A percentile compares a stretch with the other conserved stretches of the same genome.
These are phyloP conservation scores for Cucumis melo DNA, from an alignment of 306 rosid genomes.

Conservation along the genomic window DNA sequence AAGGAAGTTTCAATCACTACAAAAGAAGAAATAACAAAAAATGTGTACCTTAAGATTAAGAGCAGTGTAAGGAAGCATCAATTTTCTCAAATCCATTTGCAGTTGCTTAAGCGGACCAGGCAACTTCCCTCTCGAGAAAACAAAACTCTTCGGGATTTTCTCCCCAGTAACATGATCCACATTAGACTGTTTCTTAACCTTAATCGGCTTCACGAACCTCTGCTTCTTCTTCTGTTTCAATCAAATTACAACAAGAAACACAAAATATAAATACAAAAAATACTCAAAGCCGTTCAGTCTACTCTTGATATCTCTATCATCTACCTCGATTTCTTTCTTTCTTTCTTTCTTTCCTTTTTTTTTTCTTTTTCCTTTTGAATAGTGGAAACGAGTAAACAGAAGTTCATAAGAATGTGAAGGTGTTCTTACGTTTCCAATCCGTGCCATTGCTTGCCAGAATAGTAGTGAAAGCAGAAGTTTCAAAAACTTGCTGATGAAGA, in stretches of 20 bases:
- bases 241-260: neutral
- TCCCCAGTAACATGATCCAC: slow-evolving; percentile 88
- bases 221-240: slow-evolving; percentile 26
- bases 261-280: no score
- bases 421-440: slow-evolving; percentile 25
- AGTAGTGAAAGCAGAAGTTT: neutral
- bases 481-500: neutral
- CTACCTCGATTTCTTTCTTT: neutral
- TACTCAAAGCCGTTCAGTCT: neutral
- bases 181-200: slow-evolving; percentile 32
- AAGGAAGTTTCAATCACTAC: neutral
- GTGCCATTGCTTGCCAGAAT: slow-evolving; percentile 28
- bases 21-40: neutral
- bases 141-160: slow-evolving; percentile 86
- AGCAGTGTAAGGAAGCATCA: slow-evolving; percentile 86
- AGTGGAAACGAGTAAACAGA: neutral
- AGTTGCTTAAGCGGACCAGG: slow-evolving; percentile 79
- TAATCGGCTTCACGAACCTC: slow-evolving; percentile 41
- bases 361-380: no score
- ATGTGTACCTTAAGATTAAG: slow-evolving; percentile 49
- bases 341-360: no score
- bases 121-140: slow-evolving; percentile 66
- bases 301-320: neutral
- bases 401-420: neutral
- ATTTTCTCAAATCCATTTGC: slow-evolving; percentile 77